Percentiles rank a stretch among this genome's conserved stretches.
phyloP scores from a whole-genome alignment of 108 stramenopile genomes.

The Mayamaea pseudoterrestris region DNA sequence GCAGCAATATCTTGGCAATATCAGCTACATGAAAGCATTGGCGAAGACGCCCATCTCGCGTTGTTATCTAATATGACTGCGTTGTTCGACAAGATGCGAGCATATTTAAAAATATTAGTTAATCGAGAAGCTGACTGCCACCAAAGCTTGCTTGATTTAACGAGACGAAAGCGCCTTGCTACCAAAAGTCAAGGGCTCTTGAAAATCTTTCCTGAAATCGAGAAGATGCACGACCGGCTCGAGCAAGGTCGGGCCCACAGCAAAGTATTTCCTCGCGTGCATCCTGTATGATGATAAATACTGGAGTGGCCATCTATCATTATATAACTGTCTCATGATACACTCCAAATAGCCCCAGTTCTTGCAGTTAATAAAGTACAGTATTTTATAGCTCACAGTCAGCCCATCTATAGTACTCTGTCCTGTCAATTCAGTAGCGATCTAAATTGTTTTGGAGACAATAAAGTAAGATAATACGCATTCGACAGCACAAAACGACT shows the following conservation, averaged over 20 bases:
- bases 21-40: background rate
- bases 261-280: background rate
- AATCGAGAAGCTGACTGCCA: background rate
- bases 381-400: background rate
- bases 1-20: background rate
- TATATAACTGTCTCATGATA: background rate
- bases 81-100: background rate
- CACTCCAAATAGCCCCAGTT: background rate
- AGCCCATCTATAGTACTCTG: too few relatives aligned
- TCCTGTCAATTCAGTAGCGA: too few relatives aligned
- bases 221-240: background rate
- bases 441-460: too few relatives aligned
- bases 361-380: background rate
- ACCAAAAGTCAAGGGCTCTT: background rate
- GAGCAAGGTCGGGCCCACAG: background rate
- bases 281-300: background rate
- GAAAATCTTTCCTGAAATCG: slow-evolving; percentile 1
- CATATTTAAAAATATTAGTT: background rate
- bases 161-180: background rate
- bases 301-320: background rate
- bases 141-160: background rate
- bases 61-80: background rate
- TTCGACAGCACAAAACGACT: too few relatives aligned
- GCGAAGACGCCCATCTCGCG: slow-evolving; percentile 4
- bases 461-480: too few relatives aligned